Percentiles rank a stretch among this genome's conserved stretches.
Evolutionary conservation across 2,329 filamentous ascomycete species (phyloP).

Genomic region (Aspergillus thermomutatus): DNA sequence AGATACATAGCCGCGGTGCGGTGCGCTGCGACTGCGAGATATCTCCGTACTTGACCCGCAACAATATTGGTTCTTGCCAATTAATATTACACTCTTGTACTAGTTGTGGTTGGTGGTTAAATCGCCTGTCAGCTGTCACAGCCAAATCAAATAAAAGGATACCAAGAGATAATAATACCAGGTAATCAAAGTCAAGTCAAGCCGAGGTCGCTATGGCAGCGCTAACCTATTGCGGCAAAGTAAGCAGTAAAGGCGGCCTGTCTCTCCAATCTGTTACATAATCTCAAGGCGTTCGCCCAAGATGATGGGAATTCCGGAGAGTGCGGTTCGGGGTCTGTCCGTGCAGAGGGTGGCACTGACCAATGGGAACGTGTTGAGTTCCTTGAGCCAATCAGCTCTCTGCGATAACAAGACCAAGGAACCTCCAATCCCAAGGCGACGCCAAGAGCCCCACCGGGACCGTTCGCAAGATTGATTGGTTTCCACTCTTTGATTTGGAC

Average conservation of each 20-base stretch:
- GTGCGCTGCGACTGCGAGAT: no score
- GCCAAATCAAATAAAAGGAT: background rate
- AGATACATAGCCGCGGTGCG: background rate
- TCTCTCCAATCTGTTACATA: conserved; percentile 1
- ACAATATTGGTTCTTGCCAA: background rate
- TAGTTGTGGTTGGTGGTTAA: background rate
- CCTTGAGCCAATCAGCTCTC: conserved; percentile 4
- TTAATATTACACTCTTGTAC: background rate
- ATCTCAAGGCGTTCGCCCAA: background rate
- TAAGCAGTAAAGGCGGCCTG: no score
- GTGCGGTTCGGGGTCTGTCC: conserved; percentile 17
- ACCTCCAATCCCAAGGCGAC: conserved; percentile 15
- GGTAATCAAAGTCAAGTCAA: no score
- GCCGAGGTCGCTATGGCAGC: background rate
- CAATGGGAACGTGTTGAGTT: conserved; percentile 8
- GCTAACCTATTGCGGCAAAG: background rate
- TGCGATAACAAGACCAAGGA: conserved; percentile 17
- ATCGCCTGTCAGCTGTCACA: background rate
- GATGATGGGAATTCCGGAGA: background rate
- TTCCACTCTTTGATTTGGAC: conserved; percentile 2
- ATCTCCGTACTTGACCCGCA: background rate
- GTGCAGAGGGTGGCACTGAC: conserved; percentile 14
- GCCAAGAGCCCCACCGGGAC: conserved; percentile 9
- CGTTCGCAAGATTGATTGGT: conserved; percentile 16
- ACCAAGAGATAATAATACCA: no score